phyloP scores from a whole-genome alignment of 768 basidiomycete species.

The Termitomyces sp. region DNA sequence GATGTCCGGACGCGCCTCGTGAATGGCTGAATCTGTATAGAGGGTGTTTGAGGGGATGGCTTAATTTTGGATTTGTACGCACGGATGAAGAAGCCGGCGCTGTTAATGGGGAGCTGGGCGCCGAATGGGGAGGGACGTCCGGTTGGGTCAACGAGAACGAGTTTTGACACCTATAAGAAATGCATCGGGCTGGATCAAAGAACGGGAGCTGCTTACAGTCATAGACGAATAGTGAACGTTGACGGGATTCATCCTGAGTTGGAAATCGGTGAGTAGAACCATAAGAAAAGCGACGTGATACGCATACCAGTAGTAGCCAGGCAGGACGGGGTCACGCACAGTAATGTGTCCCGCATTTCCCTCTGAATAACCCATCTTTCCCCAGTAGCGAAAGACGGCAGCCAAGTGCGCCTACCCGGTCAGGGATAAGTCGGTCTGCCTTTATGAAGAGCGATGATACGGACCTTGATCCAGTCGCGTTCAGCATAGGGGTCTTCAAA shows the following conservation, averaged over 20 bases:
- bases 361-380: constrained; percentile 38
- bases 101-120: constrained; percentile 23
- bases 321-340: constrained; percentile 28
- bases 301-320: constrained; percentile 21
- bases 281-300: not conserved
- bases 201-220: constrained; percentile 9
- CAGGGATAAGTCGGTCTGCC: not conserved
- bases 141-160: constrained; percentile 20
- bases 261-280: not conserved
- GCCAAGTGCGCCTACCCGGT: constrained; percentile 18
- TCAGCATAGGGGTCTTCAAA: constrained; percentile 19
- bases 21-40: constrained; percentile 31
- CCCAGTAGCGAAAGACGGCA: constrained; percentile 22
- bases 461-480: constrained; percentile 22
- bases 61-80: not conserved
- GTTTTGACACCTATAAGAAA: constrained; percentile 16
- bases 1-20: constrained; percentile 42
- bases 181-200: not conserved
- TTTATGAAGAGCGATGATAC: not conserved
- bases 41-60: not conserved
- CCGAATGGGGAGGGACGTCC: constrained; percentile 20
- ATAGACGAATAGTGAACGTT: constrained; percentile 21
- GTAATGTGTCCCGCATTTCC: constrained; percentile 49
- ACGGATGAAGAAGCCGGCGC: constrained; percentile 22
- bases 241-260: constrained; percentile 22